phyloP scores from a whole-genome alignment of 2,329 filamentous ascomycete species.

The Venturia nashicola region DNA sequence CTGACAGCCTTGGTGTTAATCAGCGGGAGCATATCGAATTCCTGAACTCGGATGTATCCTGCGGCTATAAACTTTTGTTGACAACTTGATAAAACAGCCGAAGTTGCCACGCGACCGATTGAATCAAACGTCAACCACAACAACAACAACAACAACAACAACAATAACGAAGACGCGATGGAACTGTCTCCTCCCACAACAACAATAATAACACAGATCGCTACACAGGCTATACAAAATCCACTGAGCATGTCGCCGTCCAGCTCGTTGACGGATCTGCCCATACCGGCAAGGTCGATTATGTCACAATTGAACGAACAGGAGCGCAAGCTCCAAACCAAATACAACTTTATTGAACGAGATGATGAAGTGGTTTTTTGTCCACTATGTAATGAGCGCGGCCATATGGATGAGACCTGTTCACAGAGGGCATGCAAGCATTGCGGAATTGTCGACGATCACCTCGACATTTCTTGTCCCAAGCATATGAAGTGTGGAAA shows the following conservation, averaged over 20 bases:
- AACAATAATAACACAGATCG: background rate
- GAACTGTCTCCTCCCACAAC: background rate
- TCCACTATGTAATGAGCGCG: conserved; percentile 27
- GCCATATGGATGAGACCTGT: conserved; percentile 31
- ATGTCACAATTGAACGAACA: background rate
- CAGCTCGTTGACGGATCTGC: background rate
- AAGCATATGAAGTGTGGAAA: conserved; percentile 40
- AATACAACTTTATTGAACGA: background rate
- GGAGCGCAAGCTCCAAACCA: background rate
- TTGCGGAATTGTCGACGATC: conserved; percentile 29
- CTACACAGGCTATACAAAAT: background rate
- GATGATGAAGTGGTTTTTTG: background rate
- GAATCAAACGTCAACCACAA: background rate
- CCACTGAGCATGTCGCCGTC: background rate
- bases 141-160: background rate
- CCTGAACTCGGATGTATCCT: background rate
- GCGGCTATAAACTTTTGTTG: background rate
- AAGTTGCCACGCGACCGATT: background rate
- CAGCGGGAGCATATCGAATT: background rate
- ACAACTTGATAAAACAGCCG: background rate
- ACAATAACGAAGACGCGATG: background rate
- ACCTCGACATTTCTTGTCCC: conserved; percentile 41
- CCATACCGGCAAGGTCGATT: background rate
- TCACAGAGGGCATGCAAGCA: conserved; percentile 27
- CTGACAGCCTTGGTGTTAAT: background rate